Percentiles rank a stretch among this genome's conserved stretches.
These are phyloP conservation scores for Chaetoceros tenuissimus DNA, from an alignment of 108 stramenopile genomes.

Conservation along the genomic window DNA sequence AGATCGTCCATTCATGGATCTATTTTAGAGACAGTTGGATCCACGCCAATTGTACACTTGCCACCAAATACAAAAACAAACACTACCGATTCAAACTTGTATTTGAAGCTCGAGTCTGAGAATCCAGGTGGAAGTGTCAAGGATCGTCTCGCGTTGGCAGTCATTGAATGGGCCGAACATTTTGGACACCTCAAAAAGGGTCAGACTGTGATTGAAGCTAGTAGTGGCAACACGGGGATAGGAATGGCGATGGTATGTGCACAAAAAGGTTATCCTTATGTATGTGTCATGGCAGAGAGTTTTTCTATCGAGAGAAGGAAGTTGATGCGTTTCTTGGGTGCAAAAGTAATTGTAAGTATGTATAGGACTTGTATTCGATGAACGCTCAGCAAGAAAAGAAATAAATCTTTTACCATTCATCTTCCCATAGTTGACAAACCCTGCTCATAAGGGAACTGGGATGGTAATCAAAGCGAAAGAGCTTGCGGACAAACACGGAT, in stretches of 20 bases:
- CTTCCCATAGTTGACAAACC: conserved; percentile 6
- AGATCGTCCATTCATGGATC: neutral
- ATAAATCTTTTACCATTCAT: neutral
- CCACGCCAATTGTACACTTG: neutral
- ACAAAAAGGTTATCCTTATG: conserved; percentile 68
- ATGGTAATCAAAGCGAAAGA: conserved; percentile 69
- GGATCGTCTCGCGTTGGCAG: conserved; percentile 77
- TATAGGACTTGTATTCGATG: too few relatives aligned
- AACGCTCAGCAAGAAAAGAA: too few relatives aligned
- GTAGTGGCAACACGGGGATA: conserved; percentile 94
- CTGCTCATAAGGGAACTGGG: conserved; percentile 37
- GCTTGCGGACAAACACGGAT: conserved; percentile 47
- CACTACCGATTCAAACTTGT: conserved; percentile 26
- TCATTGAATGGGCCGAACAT: conserved; percentile 81
- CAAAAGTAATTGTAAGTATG: conserved; percentile 46
- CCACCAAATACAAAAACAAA: neutral
- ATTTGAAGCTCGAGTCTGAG: conserved; percentile 75
- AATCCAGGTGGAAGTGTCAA: conserved; percentile 86
- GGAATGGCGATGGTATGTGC: conserved; percentile 48
- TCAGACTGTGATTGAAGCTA: conserved; percentile 89
- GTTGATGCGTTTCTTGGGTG: conserved; percentile 62
- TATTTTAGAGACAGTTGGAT: neutral
- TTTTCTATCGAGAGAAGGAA: conserved; percentile 60
- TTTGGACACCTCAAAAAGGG: conserved; percentile 76
- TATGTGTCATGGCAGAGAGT: conserved; percentile 62